These are phyloP conservation scores for Alnus rubra DNA, from an alignment of 306 rosid genomes.

Conservation along the genomic window DNA sequence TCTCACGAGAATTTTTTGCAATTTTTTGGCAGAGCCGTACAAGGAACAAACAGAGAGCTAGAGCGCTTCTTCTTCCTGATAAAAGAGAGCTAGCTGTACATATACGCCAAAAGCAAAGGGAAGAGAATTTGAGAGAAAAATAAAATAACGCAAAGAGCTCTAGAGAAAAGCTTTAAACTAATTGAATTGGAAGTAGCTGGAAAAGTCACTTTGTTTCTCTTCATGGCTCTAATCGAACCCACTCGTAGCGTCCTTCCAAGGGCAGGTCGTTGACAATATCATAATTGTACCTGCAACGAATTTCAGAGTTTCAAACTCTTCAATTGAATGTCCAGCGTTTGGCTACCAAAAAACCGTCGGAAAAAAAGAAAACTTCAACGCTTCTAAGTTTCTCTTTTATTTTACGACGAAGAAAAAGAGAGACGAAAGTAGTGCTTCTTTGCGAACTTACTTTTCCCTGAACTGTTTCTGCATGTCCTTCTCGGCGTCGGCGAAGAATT, in stretches of 20 bases:
- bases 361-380: background rate
- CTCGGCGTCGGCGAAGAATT: slow-evolving; percentile 72
- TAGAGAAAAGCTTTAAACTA: slow-evolving; percentile 30
- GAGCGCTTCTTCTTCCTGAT: slow-evolving; percentile 19
- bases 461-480: slow-evolving; percentile 60
- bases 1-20: slow-evolving; percentile 37
- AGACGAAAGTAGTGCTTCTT: background rate
- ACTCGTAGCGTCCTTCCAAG: slow-evolving; percentile 85
- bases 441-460: slow-evolving; percentile 52
- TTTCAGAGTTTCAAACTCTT: slow-evolving; percentile 12
- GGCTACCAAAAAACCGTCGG: slow-evolving; percentile 18
- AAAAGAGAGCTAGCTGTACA: slow-evolving; percentile 41
- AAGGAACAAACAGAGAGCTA: slow-evolving; percentile 38
- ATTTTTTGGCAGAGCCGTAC: slow-evolving; percentile 39
- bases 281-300: slow-evolving; percentile 70
- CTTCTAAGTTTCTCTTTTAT: background rate
- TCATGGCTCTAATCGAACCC: slow-evolving; percentile 76
- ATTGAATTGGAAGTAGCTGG: slow-evolving; percentile 34
- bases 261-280: slow-evolving; percentile 73
- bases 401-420: background rate
- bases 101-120: slow-evolving; percentile 9
- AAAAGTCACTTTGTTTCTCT: slow-evolving; percentile 1
- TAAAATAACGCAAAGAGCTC: slow-evolving; percentile 25
- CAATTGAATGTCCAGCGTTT: background rate
- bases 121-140: slow-evolving; percentile 12